phyloP scores from a whole-genome alignment of 192 early-diverging fungal genomes.

The Umbelopsis ramanniana region DNA sequence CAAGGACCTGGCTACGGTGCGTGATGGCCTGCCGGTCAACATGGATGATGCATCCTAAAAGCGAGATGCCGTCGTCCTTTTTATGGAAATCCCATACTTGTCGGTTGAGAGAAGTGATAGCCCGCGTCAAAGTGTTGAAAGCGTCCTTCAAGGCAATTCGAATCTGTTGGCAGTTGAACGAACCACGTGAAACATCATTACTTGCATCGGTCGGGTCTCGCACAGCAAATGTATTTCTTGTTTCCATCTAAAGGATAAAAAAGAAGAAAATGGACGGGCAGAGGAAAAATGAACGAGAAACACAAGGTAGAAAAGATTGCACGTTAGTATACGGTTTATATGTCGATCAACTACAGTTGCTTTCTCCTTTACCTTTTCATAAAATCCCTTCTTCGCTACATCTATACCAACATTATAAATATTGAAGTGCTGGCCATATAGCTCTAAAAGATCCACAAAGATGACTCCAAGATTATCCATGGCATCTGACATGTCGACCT shows the following conservation, averaged over 20 bases:
- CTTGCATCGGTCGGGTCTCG: conserved; percentile 56
- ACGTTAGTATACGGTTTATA: conserved; percentile 23
- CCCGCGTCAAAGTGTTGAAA: neutral
- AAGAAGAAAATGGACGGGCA: no score
- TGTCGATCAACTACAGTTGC: conserved; percentile 24
- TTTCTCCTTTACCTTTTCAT: conserved; percentile 39
- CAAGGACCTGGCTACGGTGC: neutral
- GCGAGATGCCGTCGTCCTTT: conserved; percentile 8
- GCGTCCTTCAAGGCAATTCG: neutral
- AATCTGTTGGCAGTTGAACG: neutral
- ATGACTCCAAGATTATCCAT: conserved; percentile 82
- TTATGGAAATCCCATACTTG: neutral
- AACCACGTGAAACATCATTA: conserved; percentile 52
- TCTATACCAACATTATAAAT: conserved; percentile 68
- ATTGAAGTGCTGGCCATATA: conserved; percentile 85
- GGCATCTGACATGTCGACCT: conserved; percentile 65
- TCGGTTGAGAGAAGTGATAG: conserved; percentile 7
- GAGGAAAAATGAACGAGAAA: neutral
- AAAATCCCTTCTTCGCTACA: conserved; percentile 60
- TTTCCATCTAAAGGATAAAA: neutral
- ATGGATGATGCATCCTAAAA: conserved; percentile 5
- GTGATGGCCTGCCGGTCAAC: neutral
- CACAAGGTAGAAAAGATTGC: conserved; percentile 33
- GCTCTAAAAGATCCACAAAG: conserved; percentile 91
- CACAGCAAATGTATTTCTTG: conserved; percentile 45